Conservation (phyloP, 805 yeast species). For the Candida xyloterini region DNA sequence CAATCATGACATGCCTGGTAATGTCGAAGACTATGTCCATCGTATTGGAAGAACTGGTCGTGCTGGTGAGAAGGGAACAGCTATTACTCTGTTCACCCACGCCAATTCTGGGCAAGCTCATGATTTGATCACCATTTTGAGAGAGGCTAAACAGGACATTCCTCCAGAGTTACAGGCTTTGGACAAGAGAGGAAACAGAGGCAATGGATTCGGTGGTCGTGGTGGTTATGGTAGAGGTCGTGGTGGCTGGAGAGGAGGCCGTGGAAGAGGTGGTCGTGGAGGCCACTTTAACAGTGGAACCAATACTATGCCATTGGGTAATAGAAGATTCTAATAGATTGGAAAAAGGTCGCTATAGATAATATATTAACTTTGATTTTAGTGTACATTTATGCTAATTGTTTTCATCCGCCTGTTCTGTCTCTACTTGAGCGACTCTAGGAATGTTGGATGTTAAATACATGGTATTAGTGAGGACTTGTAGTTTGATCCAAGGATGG, state of each 20-base stretch:
- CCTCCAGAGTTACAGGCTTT: constrained; percentile 76
- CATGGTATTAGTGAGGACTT: constrained; percentile 19
- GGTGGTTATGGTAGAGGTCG: constrained; percentile 50
- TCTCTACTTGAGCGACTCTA: constrained; percentile 7
- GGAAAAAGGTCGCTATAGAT: background rate
- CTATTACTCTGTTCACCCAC: constrained; percentile 89
- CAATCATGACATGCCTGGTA: constrained; percentile 97
- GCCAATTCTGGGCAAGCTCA: constrained; percentile 86
- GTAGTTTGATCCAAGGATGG: constrained; percentile 21
- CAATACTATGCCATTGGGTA: constrained; percentile 46
- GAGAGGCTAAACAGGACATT: constrained; percentile 91
- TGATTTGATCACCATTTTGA: constrained; percentile 82
- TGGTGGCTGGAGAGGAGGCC: constrained; percentile 41
- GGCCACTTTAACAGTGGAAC: constrained; percentile 39
- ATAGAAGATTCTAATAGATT: constrained; percentile 37
- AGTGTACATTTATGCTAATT: background rate
- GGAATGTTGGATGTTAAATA: constrained; percentile 18
- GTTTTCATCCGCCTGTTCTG: background rate
- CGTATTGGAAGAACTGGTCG: constrained; percentile 99
- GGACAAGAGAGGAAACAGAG: constrained; percentile 72
- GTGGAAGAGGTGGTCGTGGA: constrained; percentile 34
- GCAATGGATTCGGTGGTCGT: constrained; percentile 54
- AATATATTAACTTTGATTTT: background rate
- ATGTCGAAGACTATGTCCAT: constrained; percentile 97
- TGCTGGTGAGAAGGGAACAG: constrained; percentile 96